Base-by-base conservation (phyloP, 352 stramenopile genomes). In the Phytophthora pistaciae region DNA sequence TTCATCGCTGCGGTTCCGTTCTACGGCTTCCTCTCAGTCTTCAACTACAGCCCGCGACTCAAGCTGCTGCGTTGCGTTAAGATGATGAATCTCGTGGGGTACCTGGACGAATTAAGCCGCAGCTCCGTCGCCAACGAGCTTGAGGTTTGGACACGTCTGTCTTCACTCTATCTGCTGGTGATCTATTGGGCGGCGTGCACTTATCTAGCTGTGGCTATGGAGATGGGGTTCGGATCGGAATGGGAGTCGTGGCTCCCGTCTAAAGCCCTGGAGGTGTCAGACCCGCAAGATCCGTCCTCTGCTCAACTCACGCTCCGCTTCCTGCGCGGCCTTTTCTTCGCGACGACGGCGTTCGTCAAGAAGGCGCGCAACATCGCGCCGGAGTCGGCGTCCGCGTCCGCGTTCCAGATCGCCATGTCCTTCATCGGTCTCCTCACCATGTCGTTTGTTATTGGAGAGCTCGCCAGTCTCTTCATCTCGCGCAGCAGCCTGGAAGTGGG, bases 121-220 rank as follows among this genome's bases (percentile, higher is more conserved):
- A 74, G 75, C 6, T 89, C 72, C 20, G 74, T 91, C 16, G 72
- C 72, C 14, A 82, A 80, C 56, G 80, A 93, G 64, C 50, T 78
- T 53, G 23, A 78, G 83, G 21, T 83, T 91, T 56, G 77, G 72
- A 46, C 77, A 75, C 25, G 77, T 92, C 25, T 85, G 72, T 58
- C n/a, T 88, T 44, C 60, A 38, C 60, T 92, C 10, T 93, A 92
- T 21, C 40, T 82, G 29, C 54, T 91, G 7, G 58, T 74, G n/a
- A 88, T 92, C 56, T 93, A 90, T 52, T 92, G 83, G 82, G 64
- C 67, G 13, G 80, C 78, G 1, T 93, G 86, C 42, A 66, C 74
- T 1, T 93, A 88, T 23, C 64, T 92, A 18, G 60, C 68, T 6
- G 65, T 89, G 6, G 66, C 77, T 8, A 76, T 70, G 13, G 25